Evolutionary conservation across 2,329 filamentous ascomycete genomes (phyloP).

Genomic region (Fonsecaea erecta): DNA sequence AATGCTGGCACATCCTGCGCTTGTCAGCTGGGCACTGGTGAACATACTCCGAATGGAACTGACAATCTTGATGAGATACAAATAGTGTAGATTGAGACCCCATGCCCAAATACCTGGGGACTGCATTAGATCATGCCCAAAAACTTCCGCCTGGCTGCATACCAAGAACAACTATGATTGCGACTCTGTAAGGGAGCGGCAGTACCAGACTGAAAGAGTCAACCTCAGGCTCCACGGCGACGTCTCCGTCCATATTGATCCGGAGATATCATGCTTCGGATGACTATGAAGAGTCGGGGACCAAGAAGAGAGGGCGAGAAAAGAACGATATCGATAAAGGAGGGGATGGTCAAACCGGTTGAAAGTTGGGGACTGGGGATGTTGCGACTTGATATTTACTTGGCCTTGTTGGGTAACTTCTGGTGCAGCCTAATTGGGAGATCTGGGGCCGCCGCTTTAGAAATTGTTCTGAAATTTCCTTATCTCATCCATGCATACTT

Average conservation of each 20-base stretch:
- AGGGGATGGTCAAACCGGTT: neutral
- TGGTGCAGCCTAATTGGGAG: neutral
- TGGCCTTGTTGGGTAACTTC: neutral
- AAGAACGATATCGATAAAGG: neutral
- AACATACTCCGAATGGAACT: conserved; percentile 35
- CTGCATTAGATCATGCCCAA: conserved; percentile 15
- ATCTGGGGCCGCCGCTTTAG: neutral
- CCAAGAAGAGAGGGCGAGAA: neutral
- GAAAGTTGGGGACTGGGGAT: neutral
- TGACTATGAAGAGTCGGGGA: neutral
- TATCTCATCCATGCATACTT: no score
- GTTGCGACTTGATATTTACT: neutral
- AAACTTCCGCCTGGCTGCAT: conserved; percentile 40
- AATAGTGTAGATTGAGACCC: conserved; percentile 88
- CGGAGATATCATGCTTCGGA: conserved; percentile 27
- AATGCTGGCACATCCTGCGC: conserved; percentile 76
- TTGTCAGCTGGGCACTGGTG: conserved; percentile 31
- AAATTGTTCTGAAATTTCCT: no score
- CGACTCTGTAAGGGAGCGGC: conserved; percentile 86
- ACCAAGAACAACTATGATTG: conserved; percentile 85
- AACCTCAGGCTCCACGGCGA: conserved; percentile 50
- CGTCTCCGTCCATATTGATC: conserved; percentile 38
- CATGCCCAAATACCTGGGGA: conserved; percentile 86
- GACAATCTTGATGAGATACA: conserved; percentile 76
- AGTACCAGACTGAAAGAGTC: conserved; percentile 87